These are phyloP conservation scores for Vicia villosa DNA, from an alignment of 306 rosid species.

Conservation along the genomic window DNA sequence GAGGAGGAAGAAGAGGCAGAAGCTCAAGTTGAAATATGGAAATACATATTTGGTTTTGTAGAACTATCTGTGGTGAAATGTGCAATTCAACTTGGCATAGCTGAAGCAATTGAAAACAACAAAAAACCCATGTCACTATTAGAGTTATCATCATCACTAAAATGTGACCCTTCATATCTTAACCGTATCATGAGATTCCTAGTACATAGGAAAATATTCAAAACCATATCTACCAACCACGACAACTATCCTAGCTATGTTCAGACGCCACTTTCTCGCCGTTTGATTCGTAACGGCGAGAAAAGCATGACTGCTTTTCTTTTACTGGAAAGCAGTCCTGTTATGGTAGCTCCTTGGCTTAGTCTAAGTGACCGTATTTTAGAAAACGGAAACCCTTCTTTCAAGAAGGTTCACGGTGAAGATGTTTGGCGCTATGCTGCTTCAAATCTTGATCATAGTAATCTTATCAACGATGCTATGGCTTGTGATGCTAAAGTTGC, in stretches of 20 bases:
- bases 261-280: conserved; percentile 47
- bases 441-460: conserved; percentile 36
- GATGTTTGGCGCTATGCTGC: conserved; percentile 56
- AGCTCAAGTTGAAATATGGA: conserved; percentile 49
- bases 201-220: conserved; percentile 51
- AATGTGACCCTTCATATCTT: conserved; percentile 42
- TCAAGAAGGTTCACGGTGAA: conserved; percentile 50
- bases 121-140: conserved; percentile 54
- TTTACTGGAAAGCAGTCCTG: conserved; percentile 44
- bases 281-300: conserved; percentile 30
- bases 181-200: conserved; percentile 63
- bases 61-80: conserved; percentile 69
- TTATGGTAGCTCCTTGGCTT: conserved; percentile 58
- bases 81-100: conserved; percentile 66
- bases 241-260: neutral
- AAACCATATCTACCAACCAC: neutral
- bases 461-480: conserved; percentile 68
- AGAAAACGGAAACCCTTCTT: conserved; percentile 27
- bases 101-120: conserved; percentile 60
- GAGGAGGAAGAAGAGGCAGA: conserved; percentile 42
- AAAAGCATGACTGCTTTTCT: conserved; percentile 31
- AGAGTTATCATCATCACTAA: conserved; percentile 49
- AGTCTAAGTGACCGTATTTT: conserved; percentile 30
- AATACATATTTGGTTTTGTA: conserved; percentile 53
- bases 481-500: conserved; percentile 47